A percentile compares a stretch with the other conserved stretches of the same genome.
phyloP scores from a whole-genome alignment of 257 asterid species.

The Leonotis leonurus region DNA sequence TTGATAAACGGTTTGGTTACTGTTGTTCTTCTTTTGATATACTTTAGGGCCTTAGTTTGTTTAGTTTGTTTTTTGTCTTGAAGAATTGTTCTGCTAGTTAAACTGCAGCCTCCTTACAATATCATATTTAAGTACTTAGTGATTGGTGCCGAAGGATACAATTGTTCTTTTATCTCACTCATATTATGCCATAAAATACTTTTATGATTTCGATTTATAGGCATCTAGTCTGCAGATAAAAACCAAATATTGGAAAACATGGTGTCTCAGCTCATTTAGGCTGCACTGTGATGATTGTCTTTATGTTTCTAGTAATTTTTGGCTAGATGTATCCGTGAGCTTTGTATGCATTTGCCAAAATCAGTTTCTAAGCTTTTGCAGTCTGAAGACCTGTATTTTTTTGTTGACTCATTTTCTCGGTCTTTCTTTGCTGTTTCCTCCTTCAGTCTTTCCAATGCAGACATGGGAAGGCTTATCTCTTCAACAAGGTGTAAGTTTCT shows the following conservation, averaged over 20 bases:
- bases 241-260: background rate
- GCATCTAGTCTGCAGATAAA: background rate
- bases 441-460: conserved; percentile 27
- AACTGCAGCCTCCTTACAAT: background rate
- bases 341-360: background rate
- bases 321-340: background rate
- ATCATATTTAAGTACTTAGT: background rate
- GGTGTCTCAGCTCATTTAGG: background rate
- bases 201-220: background rate
- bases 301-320: background rate
- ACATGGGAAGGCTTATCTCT: conserved; percentile 33
- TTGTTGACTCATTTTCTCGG: background rate
- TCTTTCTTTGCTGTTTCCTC: background rate
- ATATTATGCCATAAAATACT: background rate
- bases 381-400: background rate
- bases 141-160: background rate
- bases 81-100: background rate
- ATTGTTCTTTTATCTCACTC: background rate
- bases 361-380: background rate
- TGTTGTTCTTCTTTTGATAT: background rate
- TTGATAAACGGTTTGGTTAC: background rate
- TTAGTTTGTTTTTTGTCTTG: background rate
- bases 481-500: conserved; percentile 29
- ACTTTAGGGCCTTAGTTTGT: background rate
- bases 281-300: background rate